Conservation (phyloP, 2,329 filamentous ascomycete genomes). For the Phialophora macrospora region DNA sequence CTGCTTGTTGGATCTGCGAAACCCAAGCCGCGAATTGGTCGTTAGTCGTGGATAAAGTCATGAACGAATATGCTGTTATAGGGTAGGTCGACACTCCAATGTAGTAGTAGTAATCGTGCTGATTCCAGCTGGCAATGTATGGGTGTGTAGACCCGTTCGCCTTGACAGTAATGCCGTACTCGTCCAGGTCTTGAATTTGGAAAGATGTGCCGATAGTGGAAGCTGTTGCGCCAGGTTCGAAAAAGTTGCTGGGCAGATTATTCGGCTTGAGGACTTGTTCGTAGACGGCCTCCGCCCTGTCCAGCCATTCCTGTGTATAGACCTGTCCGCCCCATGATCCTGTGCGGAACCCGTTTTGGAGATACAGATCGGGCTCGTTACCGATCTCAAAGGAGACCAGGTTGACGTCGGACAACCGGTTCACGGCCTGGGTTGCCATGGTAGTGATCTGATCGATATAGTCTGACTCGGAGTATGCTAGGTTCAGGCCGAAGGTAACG, state of each 20-base stretch:
- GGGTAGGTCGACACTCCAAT: constrained; percentile 53
- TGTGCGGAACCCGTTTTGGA: constrained; percentile 53
- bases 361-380: constrained; percentile 43
- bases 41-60: constrained; percentile 54
- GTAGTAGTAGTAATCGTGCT: constrained; percentile 61
- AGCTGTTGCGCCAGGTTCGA: constrained; percentile 57
- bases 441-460: constrained; percentile 51
- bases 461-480: constrained; percentile 54
- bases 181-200: constrained; percentile 50
- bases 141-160: constrained; percentile 44
- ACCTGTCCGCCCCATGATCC: constrained; percentile 51
- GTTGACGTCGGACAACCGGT: constrained; percentile 36
- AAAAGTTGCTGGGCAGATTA: constrained; percentile 50
- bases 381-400: constrained; percentile 43
- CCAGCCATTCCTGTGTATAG: constrained; percentile 55
- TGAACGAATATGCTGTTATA: constrained; percentile 53
- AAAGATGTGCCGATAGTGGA: constrained; percentile 59
- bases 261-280: constrained; percentile 53
- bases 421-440: constrained; percentile 44
- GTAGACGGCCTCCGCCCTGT: constrained; percentile 52
- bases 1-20: constrained; percentile 50
- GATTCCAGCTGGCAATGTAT: constrained; percentile 55
- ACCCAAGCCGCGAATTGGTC: constrained; percentile 56
- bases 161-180: constrained; percentile 47
- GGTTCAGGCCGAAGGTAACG: constrained; percentile 57